phyloP scores from a whole-genome alignment of 129 eudicot genomes.

The Escallonia herrerae region DNA sequence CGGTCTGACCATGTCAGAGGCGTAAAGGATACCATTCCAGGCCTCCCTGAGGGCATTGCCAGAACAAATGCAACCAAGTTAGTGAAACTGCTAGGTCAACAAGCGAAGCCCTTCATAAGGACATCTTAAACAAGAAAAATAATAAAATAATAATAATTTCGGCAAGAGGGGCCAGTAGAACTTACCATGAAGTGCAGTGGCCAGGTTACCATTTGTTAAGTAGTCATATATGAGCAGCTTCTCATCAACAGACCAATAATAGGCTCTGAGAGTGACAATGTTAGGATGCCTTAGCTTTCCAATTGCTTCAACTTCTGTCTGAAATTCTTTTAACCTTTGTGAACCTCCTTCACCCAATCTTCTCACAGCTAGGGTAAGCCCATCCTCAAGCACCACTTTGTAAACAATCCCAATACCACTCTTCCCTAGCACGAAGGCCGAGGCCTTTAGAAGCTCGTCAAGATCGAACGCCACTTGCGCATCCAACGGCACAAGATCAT shows the following conservation, averaged over 20 bases:
- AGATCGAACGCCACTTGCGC: constrained; percentile 70
- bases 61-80: not conserved
- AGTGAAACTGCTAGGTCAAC: not conserved
- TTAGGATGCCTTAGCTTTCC: constrained; percentile 87
- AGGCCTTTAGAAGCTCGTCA: constrained; percentile 88
- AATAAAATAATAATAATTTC: not conserved
- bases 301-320: constrained; percentile 94
- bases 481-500: constrained; percentile 76
- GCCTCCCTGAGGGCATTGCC: constrained; percentile 48
- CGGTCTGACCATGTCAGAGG: constrained; percentile 72
- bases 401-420: constrained; percentile 97
- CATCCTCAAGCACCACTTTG: constrained; percentile 96
- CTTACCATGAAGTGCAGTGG: constrained; percentile 79
- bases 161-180: not conserved
- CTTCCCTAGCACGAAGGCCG: constrained; percentile 96
- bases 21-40: constrained; percentile 56
- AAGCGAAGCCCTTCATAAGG: not conserved
- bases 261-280: constrained; percentile 79
- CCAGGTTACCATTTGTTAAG: constrained; percentile 75
- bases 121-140: not conserved
- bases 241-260: constrained; percentile 97
- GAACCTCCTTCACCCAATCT: constrained; percentile 98
- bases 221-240: constrained; percentile 87
- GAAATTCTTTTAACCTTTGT: constrained; percentile 92
- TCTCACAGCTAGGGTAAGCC: constrained; percentile 81